Base-by-base conservation (phyloP, 805 yeast genomes). In the Isabelozyma heimii region DNA sequence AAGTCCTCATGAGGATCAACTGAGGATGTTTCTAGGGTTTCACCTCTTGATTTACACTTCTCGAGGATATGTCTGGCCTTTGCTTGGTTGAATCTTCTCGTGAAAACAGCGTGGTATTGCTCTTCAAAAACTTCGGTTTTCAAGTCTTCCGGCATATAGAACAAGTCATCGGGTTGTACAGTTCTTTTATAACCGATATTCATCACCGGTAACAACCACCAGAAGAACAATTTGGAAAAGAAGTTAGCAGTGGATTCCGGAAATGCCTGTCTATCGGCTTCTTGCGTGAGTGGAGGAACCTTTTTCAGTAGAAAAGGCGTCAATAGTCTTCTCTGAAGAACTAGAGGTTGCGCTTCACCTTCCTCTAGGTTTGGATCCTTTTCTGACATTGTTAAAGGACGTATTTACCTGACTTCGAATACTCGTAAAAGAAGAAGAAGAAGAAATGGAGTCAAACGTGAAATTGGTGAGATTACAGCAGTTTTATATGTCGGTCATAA, bases 111-210 rank as follows among this genome's bases (percentile, higher is more conserved):
- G 26, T 58, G 51, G 50, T 73, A 73, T 14, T 40, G 48, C 7
- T 46, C 52, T 3, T 72, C 59, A 72, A 71, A 62, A 9, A 50
- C 43, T 38, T 68, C 63, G 20, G 72, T 71, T 46, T 67, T 65
- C 55, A 69, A 54, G 37, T 68, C 67, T 33, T 70, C 73, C 14
- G 66, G 57, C 37, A 73, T 60, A 16, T 49, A 53, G 54, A 52
- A 87, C 54, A 87, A 61, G 65, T 88, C 94, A 43, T 79, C 76
- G 1, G 86, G 82, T 40, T 79, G 80, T 42, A 88, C 66, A 0
- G 91, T 85, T 59, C 94, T 74, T 62, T 82, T 84, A 63, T 87
- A 87, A 6, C 95, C 94, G 7, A 79, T 78, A 13, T 65, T 67
- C 72, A 88, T 66, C 39, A 87, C 56, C 0, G 91, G 91, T 24